Conservation (phyloP, 2,329 filamentous ascomycete species). For the Phoma sp. region DNA sequence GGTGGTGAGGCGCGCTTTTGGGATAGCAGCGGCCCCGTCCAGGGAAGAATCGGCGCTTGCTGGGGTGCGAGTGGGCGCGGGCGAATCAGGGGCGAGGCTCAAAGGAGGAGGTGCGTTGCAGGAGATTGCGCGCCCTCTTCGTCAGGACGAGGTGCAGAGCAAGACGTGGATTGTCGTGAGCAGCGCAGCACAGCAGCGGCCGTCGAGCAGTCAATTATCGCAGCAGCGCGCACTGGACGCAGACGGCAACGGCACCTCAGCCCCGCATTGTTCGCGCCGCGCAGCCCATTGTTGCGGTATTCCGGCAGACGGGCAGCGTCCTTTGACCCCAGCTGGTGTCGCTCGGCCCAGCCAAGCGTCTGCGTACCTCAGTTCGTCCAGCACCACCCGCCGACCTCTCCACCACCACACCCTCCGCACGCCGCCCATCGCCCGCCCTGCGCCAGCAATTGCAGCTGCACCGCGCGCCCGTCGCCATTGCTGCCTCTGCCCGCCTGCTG, state of each 20-base stretch:
- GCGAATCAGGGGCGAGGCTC: conserved; percentile 22
- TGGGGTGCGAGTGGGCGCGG: conserved; percentile 14
- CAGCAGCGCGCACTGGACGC: not conserved
- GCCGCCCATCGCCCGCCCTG: conserved; percentile 12
- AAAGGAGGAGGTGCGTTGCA: conserved; percentile 35
- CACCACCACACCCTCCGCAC: conserved; percentile 17
- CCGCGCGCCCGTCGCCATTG: conserved; percentile 24
- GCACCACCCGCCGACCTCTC: conserved; percentile 28
- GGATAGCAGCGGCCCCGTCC: conserved; percentile 22
- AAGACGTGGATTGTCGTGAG: conserved; percentile 1
- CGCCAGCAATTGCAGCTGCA: conserved; percentile 31
- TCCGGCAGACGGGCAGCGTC: conserved; percentile 16
- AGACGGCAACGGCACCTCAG: conserved; percentile 1
- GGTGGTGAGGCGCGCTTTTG: conserved; percentile 24
- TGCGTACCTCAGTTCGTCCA: conserved; percentile 41
- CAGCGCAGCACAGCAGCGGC: conserved; percentile 3
- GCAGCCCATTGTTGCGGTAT: conserved; percentile 18
- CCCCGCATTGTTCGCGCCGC: conserved; percentile 13
- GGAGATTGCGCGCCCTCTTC: conserved; percentile 42
- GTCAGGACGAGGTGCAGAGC: conserved; percentile 22
- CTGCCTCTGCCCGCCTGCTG: conserved; percentile 14
- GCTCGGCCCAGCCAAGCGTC: conserved; percentile 43
- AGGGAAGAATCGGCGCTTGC: conserved; percentile 7
- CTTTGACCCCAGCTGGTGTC: conserved; percentile 34
- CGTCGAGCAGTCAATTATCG: conserved; percentile 11